A percentile compares a stretch with the other conserved stretches of the same genome.
phyloP scores from a whole-genome alignment of 1,139 yeast species.

The Suhomyces panamericanus region DNA sequence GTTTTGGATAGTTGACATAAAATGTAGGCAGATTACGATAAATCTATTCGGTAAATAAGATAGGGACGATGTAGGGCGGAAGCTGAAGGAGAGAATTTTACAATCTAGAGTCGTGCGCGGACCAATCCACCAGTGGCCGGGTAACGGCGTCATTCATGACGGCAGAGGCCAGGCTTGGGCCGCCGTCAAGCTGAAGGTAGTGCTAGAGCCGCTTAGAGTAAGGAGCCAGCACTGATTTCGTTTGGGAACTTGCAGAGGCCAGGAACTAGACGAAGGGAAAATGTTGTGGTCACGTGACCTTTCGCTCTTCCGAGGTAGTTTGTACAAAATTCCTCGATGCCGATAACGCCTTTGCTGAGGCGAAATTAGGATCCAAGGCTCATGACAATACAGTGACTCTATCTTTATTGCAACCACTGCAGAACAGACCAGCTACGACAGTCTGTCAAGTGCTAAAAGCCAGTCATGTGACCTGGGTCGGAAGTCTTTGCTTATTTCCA shows the following conservation, averaged over 20 bases:
- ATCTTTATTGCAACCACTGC: no score
- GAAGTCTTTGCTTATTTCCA: no score
- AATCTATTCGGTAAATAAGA: slow-evolving; percentile 9
- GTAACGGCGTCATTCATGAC: slow-evolving; percentile 3
- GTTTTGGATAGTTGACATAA: slow-evolving; percentile 93
- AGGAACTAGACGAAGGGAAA: background rate
- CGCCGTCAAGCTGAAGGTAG: background rate
- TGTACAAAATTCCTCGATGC: background rate
- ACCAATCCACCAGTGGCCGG: slow-evolving; percentile 5
- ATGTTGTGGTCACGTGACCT: background rate
- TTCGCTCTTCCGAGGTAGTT: background rate
- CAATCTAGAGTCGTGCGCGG: slow-evolving; percentile 5
- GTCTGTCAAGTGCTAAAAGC: no score
- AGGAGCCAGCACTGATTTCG: no score
- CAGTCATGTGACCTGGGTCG: no score
- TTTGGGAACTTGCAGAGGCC: background rate
- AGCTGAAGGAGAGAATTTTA: slow-evolving; percentile 6
- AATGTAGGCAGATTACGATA: slow-evolving; percentile 20
- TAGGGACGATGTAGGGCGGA: background rate
- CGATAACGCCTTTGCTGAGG: background rate
- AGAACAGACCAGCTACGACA: no score
- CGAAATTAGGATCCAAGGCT: no score
- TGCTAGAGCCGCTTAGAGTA: no score
- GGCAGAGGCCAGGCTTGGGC: background rate
- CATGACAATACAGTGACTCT: no score